These are phyloP conservation scores for Aspergillus leporis DNA, from an alignment of 495 filamentous ascomycete species.

Conservation along the genomic window DNA sequence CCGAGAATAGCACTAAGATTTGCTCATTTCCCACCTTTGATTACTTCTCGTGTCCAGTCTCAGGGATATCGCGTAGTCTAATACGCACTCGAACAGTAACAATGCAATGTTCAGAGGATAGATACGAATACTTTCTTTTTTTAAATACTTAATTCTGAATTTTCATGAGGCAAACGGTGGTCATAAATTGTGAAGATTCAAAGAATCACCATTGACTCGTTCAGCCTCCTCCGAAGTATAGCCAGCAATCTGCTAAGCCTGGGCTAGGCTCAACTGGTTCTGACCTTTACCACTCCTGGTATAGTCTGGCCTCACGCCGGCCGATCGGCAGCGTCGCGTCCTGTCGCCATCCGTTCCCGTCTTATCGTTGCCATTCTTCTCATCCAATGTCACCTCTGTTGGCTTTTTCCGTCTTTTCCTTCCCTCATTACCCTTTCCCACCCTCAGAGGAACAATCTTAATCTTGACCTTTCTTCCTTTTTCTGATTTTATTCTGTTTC, in stretches of 20 bases:
- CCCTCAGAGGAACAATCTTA: not conserved
- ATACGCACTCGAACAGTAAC: no score
- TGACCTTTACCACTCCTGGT: constrained; percentile 8
- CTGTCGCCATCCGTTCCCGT: constrained; percentile 26
- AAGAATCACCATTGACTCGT: not conserved
- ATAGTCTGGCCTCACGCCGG: constrained; percentile 9
- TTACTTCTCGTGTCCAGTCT: not conserved
- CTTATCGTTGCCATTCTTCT: constrained; percentile 17
- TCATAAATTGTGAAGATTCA: no score
- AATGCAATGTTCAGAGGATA: no score
- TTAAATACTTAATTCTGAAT: no score
- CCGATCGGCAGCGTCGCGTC: constrained; percentile 20
- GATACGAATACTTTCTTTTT: no score
- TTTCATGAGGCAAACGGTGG: no score
- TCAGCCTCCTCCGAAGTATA: constrained; percentile 3
- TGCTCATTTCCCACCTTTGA: not conserved
- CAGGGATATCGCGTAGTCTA: no score
- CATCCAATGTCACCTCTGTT: not conserved
- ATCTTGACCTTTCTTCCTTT: not conserved
- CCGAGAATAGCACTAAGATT: not conserved
- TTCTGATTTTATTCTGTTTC: not conserved
- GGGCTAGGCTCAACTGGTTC: not conserved
- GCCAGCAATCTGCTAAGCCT: not conserved
- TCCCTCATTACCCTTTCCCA: constrained; percentile 4
- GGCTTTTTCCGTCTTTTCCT: constrained; percentile 9